phyloP scores from a whole-genome alignment of 805 yeast species.

The Saccharomyces kudriavzevii region DNA sequence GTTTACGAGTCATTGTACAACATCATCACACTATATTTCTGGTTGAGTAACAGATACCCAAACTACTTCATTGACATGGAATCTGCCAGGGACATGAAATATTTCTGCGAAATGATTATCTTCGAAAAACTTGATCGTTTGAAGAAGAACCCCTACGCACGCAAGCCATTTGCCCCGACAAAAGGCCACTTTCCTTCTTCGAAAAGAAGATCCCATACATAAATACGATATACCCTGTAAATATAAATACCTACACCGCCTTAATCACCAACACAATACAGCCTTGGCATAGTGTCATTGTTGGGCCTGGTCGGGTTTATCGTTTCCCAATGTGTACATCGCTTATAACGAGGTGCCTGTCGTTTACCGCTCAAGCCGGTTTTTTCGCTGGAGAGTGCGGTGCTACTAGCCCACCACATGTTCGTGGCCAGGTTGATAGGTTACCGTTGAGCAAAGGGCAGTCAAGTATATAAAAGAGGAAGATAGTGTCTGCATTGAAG shows the following conservation, averaged over 20 bases:
- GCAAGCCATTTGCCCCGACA: background rate
- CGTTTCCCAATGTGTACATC: background rate
- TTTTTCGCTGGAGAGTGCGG: background rate
- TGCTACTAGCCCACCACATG: background rate
- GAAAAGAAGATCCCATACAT: slow-evolving; percentile 2
- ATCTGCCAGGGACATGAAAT: slow-evolving; percentile 62
- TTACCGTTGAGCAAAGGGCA: background rate
- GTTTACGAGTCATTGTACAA: slow-evolving; percentile 58
- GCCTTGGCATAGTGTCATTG: background rate
- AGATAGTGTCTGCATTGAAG: background rate
- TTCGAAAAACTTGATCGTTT: slow-evolving; percentile 32
- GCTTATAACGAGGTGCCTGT: background rate
- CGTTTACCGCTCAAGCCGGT: background rate
- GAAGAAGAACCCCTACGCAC: slow-evolving; percentile 27
- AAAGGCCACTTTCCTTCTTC: slow-evolving; percentile 1
- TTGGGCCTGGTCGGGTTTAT: background rate
- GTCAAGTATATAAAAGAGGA: background rate
- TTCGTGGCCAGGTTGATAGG: background rate
- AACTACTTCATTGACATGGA: slow-evolving; percentile 68
- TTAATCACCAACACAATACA: background rate
- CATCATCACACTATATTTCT: slow-evolving; percentile 57
- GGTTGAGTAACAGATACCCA: slow-evolving; percentile 87
- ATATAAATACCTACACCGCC: background rate
- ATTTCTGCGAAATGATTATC: slow-evolving; percentile 51
- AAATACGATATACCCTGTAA: background rate